Evolutionary conservation across 257 asterid species (phyloP).

Genomic region (Jaltomata sinuosa): DNA sequence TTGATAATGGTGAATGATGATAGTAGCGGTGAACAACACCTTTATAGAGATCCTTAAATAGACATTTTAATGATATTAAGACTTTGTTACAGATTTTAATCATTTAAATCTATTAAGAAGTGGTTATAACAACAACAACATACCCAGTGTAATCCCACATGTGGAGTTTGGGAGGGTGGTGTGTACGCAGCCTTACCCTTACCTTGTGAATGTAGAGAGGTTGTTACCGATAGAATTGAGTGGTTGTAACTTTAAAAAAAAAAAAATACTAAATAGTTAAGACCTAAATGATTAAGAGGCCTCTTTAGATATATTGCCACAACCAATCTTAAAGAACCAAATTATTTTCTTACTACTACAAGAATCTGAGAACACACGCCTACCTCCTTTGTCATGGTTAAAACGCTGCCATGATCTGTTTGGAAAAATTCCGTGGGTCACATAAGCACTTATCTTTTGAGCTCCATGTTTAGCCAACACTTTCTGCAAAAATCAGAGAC

Average conservation of each 20-base stretch:
- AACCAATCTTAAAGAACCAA: constrained; percentile 4
- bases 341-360: neutral
- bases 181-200: neutral
- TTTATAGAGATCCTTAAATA: neutral
- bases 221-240: neutral
- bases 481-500: constrained; percentile 41
- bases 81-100: neutral
- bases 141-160: neutral
- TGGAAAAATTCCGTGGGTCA: constrained; percentile 95
- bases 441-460: constrained; percentile 76
- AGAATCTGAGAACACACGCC: neutral
- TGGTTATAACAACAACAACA: neutral
- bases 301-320: neutral
- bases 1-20: neutral
- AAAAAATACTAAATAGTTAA: neutral
- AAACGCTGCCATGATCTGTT: constrained; percentile 87
- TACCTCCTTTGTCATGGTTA: constrained; percentile 74
- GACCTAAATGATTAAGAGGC: neutral
- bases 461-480: constrained; percentile 96
- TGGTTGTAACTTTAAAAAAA: neutral
- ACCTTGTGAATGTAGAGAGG: neutral
- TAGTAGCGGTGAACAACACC: neutral
- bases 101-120: neutral
- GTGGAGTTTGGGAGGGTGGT: neutral
- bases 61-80: neutral